Evolutionary conservation across 2,329 filamentous ascomycete genomes (phyloP), one percentile per base, ranked within the genome.

Genomic region (Neodidymelliopsis sp.): DNA sequence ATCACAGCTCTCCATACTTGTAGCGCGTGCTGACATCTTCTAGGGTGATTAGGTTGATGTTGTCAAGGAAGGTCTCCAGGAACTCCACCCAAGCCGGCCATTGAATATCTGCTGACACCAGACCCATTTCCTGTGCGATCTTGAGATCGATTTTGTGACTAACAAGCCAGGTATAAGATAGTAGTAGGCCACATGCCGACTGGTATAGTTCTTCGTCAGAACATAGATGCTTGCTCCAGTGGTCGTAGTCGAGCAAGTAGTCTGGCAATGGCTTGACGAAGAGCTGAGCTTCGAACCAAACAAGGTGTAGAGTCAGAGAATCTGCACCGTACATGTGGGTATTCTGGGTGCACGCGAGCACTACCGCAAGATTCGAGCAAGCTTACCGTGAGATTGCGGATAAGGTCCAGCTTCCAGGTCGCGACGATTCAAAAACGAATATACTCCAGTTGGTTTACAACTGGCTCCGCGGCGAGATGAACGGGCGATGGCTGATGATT

Each of bases 1-100:
- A 63, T 2, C 76, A 70, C 27, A 79, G 62, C 56, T 79, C 76
- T 10, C 76, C 75, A 50, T 74, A 79, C 7, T 59, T 44, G 56
- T 76, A 79, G 10, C 76, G 71, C 22, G 56, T 53, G 39, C 67
- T 70, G 29, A 76, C 63, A 4, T 55, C 37, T 16, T 18, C 23
- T 8, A 50, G 13, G 11, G 46, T 49, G 1, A 37, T 19, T 10
- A 28, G 19, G 24, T 56, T 22, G 22, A 58, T 41, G 10, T 50
- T 53, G 7, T 47, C 28, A 4, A 53, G 38, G 24, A 59, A 53
- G 19, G 7, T n/a, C 6, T 50, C 29, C 7, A 59, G 2, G 19
- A 62, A 54, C 11, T 49, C 33, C 10, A 36, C 33, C 58, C 56
- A 61, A 4, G 37, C 30, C 2, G 23, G 10, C 58, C 58, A 61